Conservation (phyloP, 345 rosid species). For the Bruguiera parviflora region DNA sequence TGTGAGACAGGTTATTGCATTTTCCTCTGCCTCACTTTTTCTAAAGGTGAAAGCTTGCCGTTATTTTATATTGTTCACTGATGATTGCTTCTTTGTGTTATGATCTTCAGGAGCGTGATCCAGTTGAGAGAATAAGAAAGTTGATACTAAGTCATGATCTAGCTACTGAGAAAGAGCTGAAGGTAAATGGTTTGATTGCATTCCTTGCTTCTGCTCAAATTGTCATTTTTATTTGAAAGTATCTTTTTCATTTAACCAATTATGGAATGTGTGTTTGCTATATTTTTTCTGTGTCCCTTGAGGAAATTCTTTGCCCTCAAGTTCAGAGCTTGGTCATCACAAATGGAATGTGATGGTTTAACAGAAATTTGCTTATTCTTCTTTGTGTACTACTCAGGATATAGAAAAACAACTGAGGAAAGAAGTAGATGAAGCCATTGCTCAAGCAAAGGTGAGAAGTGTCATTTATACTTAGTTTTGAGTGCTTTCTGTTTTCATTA, state of each 20-base stretch:
- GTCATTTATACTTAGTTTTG: neutral
- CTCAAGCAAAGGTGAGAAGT: constrained; percentile 83
- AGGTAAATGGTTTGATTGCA: constrained; percentile 41
- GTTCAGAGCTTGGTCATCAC: neutral
- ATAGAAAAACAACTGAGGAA: constrained; percentile 85
- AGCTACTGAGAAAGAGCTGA: constrained; percentile 91
- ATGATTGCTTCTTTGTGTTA: constrained; percentile 2
- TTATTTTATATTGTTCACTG: neutral
- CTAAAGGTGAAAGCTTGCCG: constrained; percentile 2
- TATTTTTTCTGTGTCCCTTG: neutral
- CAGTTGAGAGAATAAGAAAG: constrained; percentile 84
- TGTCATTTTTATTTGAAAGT: neutral
- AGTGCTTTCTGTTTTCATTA: neutral
- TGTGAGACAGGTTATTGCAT: constrained; percentile 73
- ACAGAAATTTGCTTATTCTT: neutral
- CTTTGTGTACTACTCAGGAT: constrained; percentile 47
- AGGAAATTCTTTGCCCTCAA: neutral
- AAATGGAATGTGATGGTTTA: neutral
- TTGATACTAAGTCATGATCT: constrained; percentile 67
- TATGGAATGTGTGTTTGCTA: neutral
- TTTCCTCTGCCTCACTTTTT: neutral
- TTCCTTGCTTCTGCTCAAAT: neutral
- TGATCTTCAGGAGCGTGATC: constrained; percentile 80
- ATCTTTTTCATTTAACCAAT: neutral
- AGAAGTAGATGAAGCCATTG: constrained; percentile 91